Base-by-base conservation (phyloP, 1,139 yeast genomes). In the Eremothecium cymbalariae region DNA sequence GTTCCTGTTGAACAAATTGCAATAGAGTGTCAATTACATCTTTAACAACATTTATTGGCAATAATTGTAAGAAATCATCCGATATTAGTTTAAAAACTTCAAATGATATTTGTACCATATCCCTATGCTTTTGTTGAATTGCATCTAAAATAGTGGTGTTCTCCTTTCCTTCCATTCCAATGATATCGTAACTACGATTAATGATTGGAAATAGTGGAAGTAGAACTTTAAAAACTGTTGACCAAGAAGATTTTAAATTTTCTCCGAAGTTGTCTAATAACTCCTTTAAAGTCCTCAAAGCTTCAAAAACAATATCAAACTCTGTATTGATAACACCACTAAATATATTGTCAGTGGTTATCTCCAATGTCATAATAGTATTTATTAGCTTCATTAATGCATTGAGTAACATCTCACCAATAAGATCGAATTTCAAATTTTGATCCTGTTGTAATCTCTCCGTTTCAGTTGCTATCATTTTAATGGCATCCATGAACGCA, bases 1-100 rank as follows among this genome's bases (percentile, higher is more conserved):
- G 67, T 2, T 59, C 60, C 50, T 90, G 97, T 8, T 67, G 60
- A 29, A 85, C 78, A 56, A 85, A 90, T 42, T 74, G 70, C 44
- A 69, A 72, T 28, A 88, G 64, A 1, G 88, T 76, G 44, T 83
- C 85, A 40, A 85, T 74, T 21, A 86, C 68, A 5, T 68, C 65
- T 41, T 69, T 71, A 31, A 84, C 64, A 37, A 80, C 79, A 17
- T 64, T 62, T 27, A 65, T 57, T 0, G 96, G 95, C 16, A 90
- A 62, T 2, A 75, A 64, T 26, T 74, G 76, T 37, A 88, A 59
- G 51, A 88, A 84, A 53, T 88, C 96, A 50, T 85, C 93, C 43
- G 93, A 68, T 18, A 88, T 77, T 33, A 88, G 65, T 48, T 84
- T 88, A 44, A 88, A 64, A 0, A 93, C 80, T 43, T 79, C 88